Base-by-base conservation (phyloP, 140 eudicot species). In the Oenanthe javanica region DNA sequence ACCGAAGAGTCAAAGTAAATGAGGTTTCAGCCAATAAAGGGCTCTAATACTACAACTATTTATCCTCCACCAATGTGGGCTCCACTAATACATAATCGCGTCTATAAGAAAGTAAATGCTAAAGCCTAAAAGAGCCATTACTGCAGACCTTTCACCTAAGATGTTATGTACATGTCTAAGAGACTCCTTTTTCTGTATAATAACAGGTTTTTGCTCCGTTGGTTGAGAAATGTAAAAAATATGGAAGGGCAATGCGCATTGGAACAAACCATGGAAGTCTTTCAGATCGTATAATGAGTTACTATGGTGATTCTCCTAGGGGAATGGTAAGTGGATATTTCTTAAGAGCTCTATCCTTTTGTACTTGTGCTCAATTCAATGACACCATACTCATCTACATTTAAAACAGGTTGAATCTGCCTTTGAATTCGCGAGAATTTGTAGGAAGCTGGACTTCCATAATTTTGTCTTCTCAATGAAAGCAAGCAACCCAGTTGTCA, bases 181-280 rank as follows among this genome's bases (percentile, higher is more conserved):
- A 75, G 23, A 46, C 25, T n/a, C 2, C 2, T 18, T 85, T 63
- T 77, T 55, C 42, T 25, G 25, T 64, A 51, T 72, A 31, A 80
- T 72, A 43, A 80, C 91, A 93, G 98, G 98, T 92, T 49, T 94
- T 94, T 83, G 23, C 84, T 79, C 98, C 98, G 2, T 87, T 94
- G 88, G 98, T 94, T 84, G 98, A 94, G 83, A 94, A 94, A 86
- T 94, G 98, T 81, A 94, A 94, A 76, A 90, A 90, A 85, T 94
- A 94, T 76, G 98, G 98, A 54, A 86, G 97, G 82, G 98, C 98
- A 82, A 89, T 94, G 93, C 96, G 98, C 1, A 94, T 94, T 77
- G 98, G 98, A 76, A 94, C 98, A 61, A 94, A 94, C 82, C 98
- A 94, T 25, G 98, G 98, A 76, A 94, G 98, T 80, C 96, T 94